Evolutionary conservation across 257 asterid species (phyloP), one percentile per base, ranked within the genome.

Genomic region (Solanum paucissectum): DNA sequence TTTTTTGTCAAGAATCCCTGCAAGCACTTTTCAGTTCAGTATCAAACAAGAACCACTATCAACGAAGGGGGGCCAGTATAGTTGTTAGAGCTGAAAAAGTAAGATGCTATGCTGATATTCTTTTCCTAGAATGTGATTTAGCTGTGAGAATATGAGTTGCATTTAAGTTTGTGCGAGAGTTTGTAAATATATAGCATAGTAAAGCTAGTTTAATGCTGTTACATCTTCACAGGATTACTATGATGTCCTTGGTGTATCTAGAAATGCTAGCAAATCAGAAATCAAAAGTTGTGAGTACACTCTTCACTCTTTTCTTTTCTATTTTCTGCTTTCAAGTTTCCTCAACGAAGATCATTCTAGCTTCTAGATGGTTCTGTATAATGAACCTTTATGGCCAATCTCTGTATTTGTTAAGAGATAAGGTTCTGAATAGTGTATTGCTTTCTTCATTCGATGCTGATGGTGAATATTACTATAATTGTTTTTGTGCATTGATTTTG

Each of bases 161-260:
- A 81, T 81, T 46, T 81, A 44, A 46, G 40, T 46, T 29, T 27
- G 29, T 77, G 4, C 40, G n/a, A 2, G 42, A 18, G 16, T 79
- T 44, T 25, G 66, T 85, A 66, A 62, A 18, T 84, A 37, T 84
- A 20, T 81, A 52, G n/a, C 21, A 42, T 87, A 27, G 20, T 38
- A 73, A 36, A 23, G 37, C 40, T 84, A 87, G 85, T 73, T 88
- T 71, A 77, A 21, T 27, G 33, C 69, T 29, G 16, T 25, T 82
- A 34, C 49, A 29, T 25, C 16, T 25, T 55, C 25, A 73, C 96
- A 97, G 99, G 98, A 97, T 92, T 97, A 93, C 90, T 97, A 97
- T 90, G 69, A 95, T 25, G 95, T 96, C 89, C 98, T 97, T 86
- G 99, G 99, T 38, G 99, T 97, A 74, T 94, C 99, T 12, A 96